phyloP scores from a whole-genome alignment of 345 rosid species.

The Rhodamnia rubescens region DNA sequence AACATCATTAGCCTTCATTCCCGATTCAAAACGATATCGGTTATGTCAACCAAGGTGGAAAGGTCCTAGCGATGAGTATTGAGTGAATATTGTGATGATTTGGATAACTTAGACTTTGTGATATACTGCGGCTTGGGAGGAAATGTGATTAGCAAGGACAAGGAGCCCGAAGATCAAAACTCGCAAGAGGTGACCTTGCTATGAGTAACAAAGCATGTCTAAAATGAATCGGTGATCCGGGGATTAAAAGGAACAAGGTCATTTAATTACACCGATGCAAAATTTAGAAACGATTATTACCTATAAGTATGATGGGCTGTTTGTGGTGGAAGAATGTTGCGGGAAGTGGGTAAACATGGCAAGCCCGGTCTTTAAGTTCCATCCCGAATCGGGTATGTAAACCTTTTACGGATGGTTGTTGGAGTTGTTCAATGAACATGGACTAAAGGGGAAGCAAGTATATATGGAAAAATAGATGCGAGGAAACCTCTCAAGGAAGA shows the following conservation, averaged over 20 bases:
- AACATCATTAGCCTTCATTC: conserved; percentile 66
- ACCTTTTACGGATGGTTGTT: not conserved
- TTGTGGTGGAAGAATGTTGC: conserved; percentile 42
- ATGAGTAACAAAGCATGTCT: conserved; percentile 45
- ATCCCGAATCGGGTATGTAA: not conserved
- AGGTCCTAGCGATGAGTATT: conserved; percentile 48
- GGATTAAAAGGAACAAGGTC: conserved; percentile 35
- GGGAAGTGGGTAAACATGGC: conserved; percentile 45
- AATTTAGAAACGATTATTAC: conserved; percentile 6
- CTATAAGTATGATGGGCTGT: conserved; percentile 70
- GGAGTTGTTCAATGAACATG: not conserved
- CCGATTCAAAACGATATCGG: conserved; percentile 64
- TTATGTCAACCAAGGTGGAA: conserved; percentile 26
- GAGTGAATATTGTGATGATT: conserved; percentile 58
- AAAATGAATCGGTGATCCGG: conserved; percentile 44
- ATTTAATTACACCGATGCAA: conserved; percentile 21
- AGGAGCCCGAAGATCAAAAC: conserved; percentile 64
- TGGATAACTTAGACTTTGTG: conserved; percentile 46
- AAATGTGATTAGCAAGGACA: conserved; percentile 37
- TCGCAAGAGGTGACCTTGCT: conserved; percentile 63
- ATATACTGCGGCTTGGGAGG: conserved; percentile 72
- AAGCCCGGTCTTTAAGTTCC: conserved; percentile 59
- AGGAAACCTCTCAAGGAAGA: not conserved
- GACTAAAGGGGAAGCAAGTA: not conserved
- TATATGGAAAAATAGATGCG: not conserved